Conservation (phyloP, 345 rosid genomes). For the Hibiscus mutabilis region DNA sequence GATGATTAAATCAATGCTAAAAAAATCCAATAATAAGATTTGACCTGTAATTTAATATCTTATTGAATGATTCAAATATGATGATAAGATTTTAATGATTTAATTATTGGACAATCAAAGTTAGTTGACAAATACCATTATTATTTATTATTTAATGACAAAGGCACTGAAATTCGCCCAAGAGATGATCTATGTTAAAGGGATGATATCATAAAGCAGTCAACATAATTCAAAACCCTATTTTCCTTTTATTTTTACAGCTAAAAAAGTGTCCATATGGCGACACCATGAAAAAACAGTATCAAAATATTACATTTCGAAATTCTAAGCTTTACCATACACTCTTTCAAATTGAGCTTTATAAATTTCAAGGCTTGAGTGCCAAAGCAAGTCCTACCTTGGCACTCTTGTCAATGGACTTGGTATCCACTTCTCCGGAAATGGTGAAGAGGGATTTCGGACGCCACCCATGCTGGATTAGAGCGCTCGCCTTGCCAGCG, state of each 20-base stretch:
- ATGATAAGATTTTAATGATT: too few relatives aligned
- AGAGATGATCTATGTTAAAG: background rate
- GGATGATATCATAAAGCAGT: constrained; percentile 1
- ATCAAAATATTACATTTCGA: constrained; percentile 15
- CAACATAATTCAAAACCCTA: constrained; percentile 12
- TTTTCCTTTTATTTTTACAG: constrained; percentile 27
- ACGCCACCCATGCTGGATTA: constrained; percentile 88
- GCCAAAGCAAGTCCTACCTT: constrained; percentile 85
- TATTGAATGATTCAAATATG: too few relatives aligned
- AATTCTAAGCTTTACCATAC: background rate
- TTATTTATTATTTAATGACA: too few relatives aligned
- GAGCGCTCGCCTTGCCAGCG: constrained; percentile 58
- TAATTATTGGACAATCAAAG: too few relatives aligned
- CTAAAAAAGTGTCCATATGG: constrained; percentile 13
- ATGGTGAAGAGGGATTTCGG: constrained; percentile 71
- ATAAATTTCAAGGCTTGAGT: constrained; percentile 53
- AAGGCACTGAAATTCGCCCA: too few relatives aligned
- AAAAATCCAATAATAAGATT: too few relatives aligned
- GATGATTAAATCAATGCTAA: too few relatives aligned
- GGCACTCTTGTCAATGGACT: constrained; percentile 72
- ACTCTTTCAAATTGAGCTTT: too few relatives aligned
- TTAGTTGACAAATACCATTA: too few relatives aligned
- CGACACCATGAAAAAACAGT: constrained; percentile 14
- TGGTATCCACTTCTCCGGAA: constrained; percentile 86
- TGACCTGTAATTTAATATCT: too few relatives aligned